phyloP scores from a whole-genome alignment of 2,329 filamentous ascomycete species.

The Coniochaeta prunicola region DNA sequence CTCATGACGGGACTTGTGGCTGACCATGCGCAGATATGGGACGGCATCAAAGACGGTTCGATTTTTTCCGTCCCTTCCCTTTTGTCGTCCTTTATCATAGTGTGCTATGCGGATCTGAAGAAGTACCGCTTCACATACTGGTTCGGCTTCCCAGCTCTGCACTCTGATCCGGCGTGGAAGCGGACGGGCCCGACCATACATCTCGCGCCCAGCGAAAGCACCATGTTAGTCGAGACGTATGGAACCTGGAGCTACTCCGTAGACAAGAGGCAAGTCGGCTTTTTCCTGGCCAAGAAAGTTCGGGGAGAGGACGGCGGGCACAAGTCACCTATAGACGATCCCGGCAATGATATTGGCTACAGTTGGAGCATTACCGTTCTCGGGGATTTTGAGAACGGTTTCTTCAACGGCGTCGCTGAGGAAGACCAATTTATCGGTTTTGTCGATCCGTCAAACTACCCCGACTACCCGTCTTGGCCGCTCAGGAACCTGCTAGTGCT shows the following conservation, averaged over 20 bases:
- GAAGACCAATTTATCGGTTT: slow-evolving; percentile 80
- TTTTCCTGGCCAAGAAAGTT: slow-evolving; percentile 85
- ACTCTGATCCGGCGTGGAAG: slow-evolving; percentile 81
- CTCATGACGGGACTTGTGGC: slow-evolving; percentile 2
- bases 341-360: slow-evolving; percentile 50
- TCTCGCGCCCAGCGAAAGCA: slow-evolving; percentile 64
- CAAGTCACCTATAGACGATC: slow-evolving; percentile 40
- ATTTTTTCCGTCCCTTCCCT: slow-evolving; percentile 94
- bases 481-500: slow-evolving; percentile 82
- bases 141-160: slow-evolving; percentile 91
- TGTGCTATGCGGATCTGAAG: slow-evolving; percentile 93
- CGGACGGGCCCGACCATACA: slow-evolving; percentile 44
- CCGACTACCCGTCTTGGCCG: slow-evolving; percentile 85
- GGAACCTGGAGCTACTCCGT: slow-evolving; percentile 82
- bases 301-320: slow-evolving; percentile 28
- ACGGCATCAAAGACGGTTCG: slow-evolving; percentile 91
- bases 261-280: slow-evolving; percentile 81
- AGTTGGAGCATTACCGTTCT: slow-evolving; percentile 74
- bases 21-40: slow-evolving; percentile 69
- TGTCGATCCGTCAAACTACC: slow-evolving; percentile 86
- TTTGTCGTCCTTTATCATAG: slow-evolving; percentile 77
- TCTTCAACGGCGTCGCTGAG: slow-evolving; percentile 67
- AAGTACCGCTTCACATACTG: slow-evolving; percentile 98
- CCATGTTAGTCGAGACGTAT: slow-evolving; percentile 70
- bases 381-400: slow-evolving; percentile 73